Evolutionary conservation across 768 basidiomycete genomes (phyloP), one percentile per base, ranked within the genome.

Genomic region (Fistulinella prunicolor): DNA sequence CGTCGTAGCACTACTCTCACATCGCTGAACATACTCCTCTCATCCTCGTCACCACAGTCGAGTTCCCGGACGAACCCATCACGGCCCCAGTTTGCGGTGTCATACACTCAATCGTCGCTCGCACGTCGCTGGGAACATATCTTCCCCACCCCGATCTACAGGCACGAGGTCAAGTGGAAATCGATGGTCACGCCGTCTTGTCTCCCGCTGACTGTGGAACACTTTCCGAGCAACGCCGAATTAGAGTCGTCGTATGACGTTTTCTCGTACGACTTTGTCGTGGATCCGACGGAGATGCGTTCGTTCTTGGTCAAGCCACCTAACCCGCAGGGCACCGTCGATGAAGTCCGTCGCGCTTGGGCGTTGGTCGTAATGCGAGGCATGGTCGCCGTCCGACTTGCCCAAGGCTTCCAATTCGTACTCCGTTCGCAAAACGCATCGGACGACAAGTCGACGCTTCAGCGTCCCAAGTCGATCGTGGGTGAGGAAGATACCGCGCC

Each of bases 401-500:
- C 89, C 12, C 93, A 97, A 66, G 94, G 94, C 19, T 98, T 97
- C 67, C 95, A 97, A 63, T 90, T 97, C 58, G 82, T 96, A 19
- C 70, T 94, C 16, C 74, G 76, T 20, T 75, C 80, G 9, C 53
- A 61, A 14, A 63, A 59, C 28, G 44, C 47, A 1, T 50, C 56
- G 40, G 67, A 73, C 14, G 71, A 73, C 28, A 65, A 64, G n/a
- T 50, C 65, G 47, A 48, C 62, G 9, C 57, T 76, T 38, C 68
- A 79, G 24, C 73, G 82, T 46, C 66, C 75, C 17, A 81, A 82
- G 56, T 80, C 82, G 21, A 82, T 85, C 55, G 58, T 78, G 49
- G 69, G 72, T 0, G 83, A 85, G 32, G 83, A 75, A 35, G 70
- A 82, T 17, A 56, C 71, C 35, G 71, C 66, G 4, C 78, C 80